Evolutionary conservation across 768 basidiomycete species (phyloP), one percentile per base, ranked within the genome.

Genomic region (Podaxis sp.): DNA sequence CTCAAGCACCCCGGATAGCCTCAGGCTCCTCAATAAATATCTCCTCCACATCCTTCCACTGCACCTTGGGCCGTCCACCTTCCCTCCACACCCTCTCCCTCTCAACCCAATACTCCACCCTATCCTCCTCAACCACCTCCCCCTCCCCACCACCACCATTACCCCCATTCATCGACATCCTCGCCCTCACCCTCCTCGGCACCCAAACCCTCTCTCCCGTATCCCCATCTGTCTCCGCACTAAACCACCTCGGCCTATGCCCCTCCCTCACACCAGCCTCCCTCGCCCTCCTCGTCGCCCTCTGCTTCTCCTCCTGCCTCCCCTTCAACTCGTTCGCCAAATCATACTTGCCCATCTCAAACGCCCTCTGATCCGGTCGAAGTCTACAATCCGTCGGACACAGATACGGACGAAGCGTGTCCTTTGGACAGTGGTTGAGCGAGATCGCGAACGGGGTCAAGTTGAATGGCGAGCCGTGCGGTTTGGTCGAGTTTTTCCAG

Each of bases 381-480:
- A 97, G 75, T 3, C 96, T 85, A 71, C 95, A 98, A 74, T 99
- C 96, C 2, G 96, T 98, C 1, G 93, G 92, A 30, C 88, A 88
- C 2, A 99, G 67, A 72, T 84, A 93, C 4, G 87, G 86, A 62
- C 80, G 80, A 12, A 98, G 77, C 2, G 84, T 84, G 9, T 87
- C 84, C 40, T 78, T 75, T 0, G 94, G 93, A 63, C 92, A 92
- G 71, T 96, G 88, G 70, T 99, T 99, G 64, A 97, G 79, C 0
- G 94, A 93, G 65, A 97, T 86, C 1, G 96, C 95, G 72, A 90
- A 99, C 0, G 95, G 96, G 0, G 96, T 96, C 22, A 99, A 84
- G 74, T 97, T 97, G 81, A 98, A 99, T 0, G 96, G 96, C 11
- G 90, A 87, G 0, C 81, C 82, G 1, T 80, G 77, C 0, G 81